These are phyloP conservation scores for Kandelia obovata DNA, from an alignment of 345 rosid species.

Conservation along the genomic window DNA sequence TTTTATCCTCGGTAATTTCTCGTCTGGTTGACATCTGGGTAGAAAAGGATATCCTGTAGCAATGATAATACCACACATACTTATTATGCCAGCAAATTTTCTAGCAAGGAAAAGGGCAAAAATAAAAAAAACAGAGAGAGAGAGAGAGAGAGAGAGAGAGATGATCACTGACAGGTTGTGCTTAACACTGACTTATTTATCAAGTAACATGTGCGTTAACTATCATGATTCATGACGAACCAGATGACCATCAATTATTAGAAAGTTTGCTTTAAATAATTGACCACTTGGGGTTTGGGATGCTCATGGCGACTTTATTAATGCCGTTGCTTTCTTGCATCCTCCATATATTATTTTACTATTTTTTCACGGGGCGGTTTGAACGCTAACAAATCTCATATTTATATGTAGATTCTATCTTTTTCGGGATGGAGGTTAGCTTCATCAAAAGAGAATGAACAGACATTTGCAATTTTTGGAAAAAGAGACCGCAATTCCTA, in stretches of 20 bases:
- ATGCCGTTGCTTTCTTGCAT: too few species aligned
- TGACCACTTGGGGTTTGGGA: not conserved
- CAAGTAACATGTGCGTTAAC: slow-evolving; percentile 19
- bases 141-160: too few species aligned
- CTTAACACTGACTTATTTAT: too few species aligned
- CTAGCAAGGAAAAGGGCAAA: not conserved
- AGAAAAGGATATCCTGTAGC: slow-evolving; percentile 48
- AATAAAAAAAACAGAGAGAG: too few species aligned
- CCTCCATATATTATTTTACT: too few species aligned
- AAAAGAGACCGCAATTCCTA: slow-evolving; percentile 2
- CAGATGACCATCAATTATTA: slow-evolving; percentile 20
- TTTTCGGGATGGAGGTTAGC: too few species aligned
- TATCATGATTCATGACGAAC: slow-evolving; percentile 9
- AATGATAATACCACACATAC: slow-evolving; percentile 2
- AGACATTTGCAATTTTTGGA: slow-evolving; percentile 3
- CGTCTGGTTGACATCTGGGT: slow-evolving; percentile 49
- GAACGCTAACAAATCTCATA: too few species aligned
- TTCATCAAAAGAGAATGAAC: not conserved
- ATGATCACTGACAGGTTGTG: too few species aligned
- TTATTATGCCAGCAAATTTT: not conserved
- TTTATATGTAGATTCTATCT: too few species aligned
- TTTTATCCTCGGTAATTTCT: slow-evolving; percentile 58
- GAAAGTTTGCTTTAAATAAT: slow-evolving; percentile 5
- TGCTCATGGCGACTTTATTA: too few species aligned
- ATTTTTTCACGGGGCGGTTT: too few species aligned